Base-by-base conservation (phyloP, 805 yeast genomes). In the Wickerhamiella occidentalis region DNA sequence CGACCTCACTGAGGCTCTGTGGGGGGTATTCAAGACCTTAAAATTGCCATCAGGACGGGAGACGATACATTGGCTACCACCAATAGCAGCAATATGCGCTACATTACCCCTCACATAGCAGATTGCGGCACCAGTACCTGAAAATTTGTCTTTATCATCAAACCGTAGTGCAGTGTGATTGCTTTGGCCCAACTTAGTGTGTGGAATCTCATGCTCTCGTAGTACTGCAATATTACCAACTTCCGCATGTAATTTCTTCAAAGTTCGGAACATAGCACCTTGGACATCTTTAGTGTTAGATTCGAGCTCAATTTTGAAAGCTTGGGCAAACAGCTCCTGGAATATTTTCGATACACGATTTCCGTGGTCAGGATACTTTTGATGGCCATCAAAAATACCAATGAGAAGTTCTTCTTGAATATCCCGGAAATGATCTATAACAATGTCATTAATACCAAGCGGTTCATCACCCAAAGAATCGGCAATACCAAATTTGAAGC, bases 41-140 rank as follows among this genome's bases (percentile, higher is more conserved):
- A 77, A 82, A 45, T 85, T 90, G 26, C 97, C 96, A 64, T 84
- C 86, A 37, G 78, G 76, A 52, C 82, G 76, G 6, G 94, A 79
- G 46, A 90, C 63, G 45, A 92, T 70, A 1, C 86, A 88, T 73
- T 81, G 82, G 1, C 85, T 79, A 59, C 92, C 96, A 58, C 99
- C 99, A 49, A 85, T 76, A 55, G 88, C 88, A 1, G 96, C 96
- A 21, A 87, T 74, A 63, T 80, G 86, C 19, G 87, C 62, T 49
- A 70, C 73, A 47, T 76, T 75, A 17, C 81, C 94, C 52, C 77
- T 78, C 56, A 90, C 73, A 62, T 85, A 92, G 12, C 86, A 71
- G 11, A 86, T 78, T 0, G 96, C 80, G 0, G 86, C 83, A 53
- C 94, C 78, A 40, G 94, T 82, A 11, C 98, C 98, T 13, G 88